Evolutionary conservation across 2,329 filamentous ascomycete genomes (phyloP), one percentile per base, ranked within the genome.

Genomic region (Nothophaeocryptopus gaeumannii): DNA sequence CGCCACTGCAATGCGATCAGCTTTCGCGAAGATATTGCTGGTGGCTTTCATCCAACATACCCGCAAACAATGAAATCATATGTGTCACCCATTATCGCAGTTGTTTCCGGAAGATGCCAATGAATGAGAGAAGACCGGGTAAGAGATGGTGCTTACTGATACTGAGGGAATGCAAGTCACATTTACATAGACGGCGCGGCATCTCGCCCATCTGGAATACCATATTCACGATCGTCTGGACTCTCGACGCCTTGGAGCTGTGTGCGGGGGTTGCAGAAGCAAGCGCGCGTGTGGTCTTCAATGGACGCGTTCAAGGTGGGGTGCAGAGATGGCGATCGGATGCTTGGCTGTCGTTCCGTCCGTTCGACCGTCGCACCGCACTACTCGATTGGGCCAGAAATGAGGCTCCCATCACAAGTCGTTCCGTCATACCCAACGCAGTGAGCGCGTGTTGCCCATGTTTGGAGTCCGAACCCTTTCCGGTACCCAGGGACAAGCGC

Each of bases 1-100:
- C 61, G 8, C 61, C 61, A 43, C 59, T 58, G 14, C 13, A 30
- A 30, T 15, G 3, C 11, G 10, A 41, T 54, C 54, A 51, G 43
- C 36, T 12, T 48, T 42, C 20, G 20, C 20, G 20, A 26, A 26
- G 20, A 3, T 26, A 3, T 26, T 1, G 12, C 2, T 36, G n/a
- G 11, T 9, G 33, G 2, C 5, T 44, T 9, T 26, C 20, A 4
- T 26, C 8, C 16, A 26, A 43, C 45, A 43, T 52, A 60, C 56
- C 61, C 54, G 51, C 52, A 54, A 37, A 63, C 57, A 26, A 63
- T 47, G 37, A 56, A 63, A 43, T 63, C 61, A 39, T 56, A 62
- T 14, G 47, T 58, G 20, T 60, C 48, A 26, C 39, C 43, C 60
- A 60, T 61, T 8, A 31, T 58, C 12, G 20, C 20, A 12, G 29